Evolutionary conservation across 2,329 filamentous ascomycete genomes (phyloP).

Genomic region (Verticillium nubilum): DNA sequence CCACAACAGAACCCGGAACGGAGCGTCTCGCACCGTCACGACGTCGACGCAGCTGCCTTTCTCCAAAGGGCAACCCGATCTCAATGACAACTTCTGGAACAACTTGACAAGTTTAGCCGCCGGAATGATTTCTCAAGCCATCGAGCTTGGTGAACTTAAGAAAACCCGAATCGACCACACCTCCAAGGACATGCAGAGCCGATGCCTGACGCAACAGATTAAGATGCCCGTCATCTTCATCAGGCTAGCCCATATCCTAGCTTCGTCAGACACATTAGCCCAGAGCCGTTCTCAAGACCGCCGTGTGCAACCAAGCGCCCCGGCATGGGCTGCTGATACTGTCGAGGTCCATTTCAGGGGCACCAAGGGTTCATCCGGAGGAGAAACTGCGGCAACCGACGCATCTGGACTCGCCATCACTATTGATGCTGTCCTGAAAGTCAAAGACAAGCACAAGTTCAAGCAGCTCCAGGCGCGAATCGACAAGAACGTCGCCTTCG

Average conservation of each 20-base stretch:
- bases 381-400: neutral
- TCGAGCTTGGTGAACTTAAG: slow-evolving; percentile 43
- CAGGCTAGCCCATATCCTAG: slow-evolving; percentile 38
- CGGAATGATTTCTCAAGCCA: slow-evolving; percentile 44
- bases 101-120: slow-evolving; percentile 44
- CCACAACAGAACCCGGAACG: slow-evolving; percentile 18
- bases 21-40: slow-evolving; percentile 16
- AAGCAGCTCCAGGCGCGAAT: slow-evolving; percentile 47
- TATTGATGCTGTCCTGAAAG: slow-evolving; percentile 46
- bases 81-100: slow-evolving; percentile 46
- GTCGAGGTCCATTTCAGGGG: slow-evolving; percentile 54
- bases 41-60: slow-evolving; percentile 30
- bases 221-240: slow-evolving; percentile 43
- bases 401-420: slow-evolving; percentile 4
- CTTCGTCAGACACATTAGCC: neutral
- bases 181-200: slow-evolving; percentile 25
- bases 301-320: slow-evolving; percentile 11
- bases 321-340: slow-evolving; percentile 52
- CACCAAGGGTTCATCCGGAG: neutral
- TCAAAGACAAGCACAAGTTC: slow-evolving; percentile 49
- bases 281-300: neutral
- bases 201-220: slow-evolving; percentile 34
- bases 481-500: slow-evolving; percentile 59
- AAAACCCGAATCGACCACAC: slow-evolving; percentile 35
- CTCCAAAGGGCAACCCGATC: slow-evolving; percentile 34